Conservation (phyloP, 2,329 filamentous ascomycete genomes). For the Pseudopithomyces chartarum region DNA sequence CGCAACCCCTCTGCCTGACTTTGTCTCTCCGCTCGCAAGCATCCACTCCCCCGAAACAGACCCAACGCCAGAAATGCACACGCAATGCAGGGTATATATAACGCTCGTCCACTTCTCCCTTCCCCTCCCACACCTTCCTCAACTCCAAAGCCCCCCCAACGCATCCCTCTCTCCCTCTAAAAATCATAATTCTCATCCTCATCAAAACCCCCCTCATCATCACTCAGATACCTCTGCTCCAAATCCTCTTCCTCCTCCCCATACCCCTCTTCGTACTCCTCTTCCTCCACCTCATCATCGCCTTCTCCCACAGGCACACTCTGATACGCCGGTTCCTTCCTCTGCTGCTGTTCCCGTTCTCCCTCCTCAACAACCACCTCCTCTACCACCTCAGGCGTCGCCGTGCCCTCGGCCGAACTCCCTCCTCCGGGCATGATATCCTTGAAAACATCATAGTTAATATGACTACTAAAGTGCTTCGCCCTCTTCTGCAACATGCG, state of each 20-base stretch:
- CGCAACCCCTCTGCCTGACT: too few species aligned
- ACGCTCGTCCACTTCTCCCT: too few species aligned
- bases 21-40: too few species aligned
- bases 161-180: neutral
- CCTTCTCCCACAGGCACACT: conserved; percentile 26
- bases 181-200: conserved; percentile 44
- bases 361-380: neutral
- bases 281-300: conserved; percentile 38
- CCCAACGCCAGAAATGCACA: too few species aligned
- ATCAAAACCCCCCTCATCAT: conserved; percentile 49
- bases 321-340: conserved; percentile 10
- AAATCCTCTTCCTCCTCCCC: conserved; percentile 48
- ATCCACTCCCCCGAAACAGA: too few species aligned
- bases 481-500: conserved; percentile 54
- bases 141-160: neutral
- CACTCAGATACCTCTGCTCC: conserved; percentile 46
- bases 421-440: conserved; percentile 42
- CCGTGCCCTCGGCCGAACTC: conserved; percentile 20
- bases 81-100: too few species aligned
- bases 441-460: conserved; percentile 54
- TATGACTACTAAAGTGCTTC: conserved; percentile 48
- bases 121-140: too few species aligned
- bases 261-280: conserved; percentile 43
- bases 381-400: conserved; percentile 25
- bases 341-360: conserved; percentile 21